A percentile compares a stretch with the other conserved stretches of the same genome.
These are phyloP conservation scores for Agrocybe chaxingu DNA, from an alignment of 768 basidiomycete genomes.

Conservation along the genomic window DNA sequence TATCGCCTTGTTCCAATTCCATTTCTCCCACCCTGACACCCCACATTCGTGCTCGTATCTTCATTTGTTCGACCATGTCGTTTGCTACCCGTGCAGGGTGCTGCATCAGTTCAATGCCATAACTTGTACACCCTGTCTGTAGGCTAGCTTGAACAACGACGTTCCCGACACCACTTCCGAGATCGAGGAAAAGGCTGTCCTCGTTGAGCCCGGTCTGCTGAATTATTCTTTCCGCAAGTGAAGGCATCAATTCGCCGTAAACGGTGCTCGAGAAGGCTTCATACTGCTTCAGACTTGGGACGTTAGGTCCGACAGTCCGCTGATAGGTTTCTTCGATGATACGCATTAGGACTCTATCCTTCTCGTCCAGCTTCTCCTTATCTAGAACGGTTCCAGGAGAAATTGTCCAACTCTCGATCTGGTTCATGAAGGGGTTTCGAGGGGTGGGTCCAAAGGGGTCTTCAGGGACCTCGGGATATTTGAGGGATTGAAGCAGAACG, in stretches of 20 bases:
- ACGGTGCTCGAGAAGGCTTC: constrained; percentile 81
- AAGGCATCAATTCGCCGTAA: constrained; percentile 88
- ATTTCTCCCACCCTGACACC: constrained; percentile 74
- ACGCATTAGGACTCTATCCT: constrained; percentile 51
- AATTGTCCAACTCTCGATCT: constrained; percentile 47
- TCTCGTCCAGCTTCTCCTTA: constrained; percentile 17
- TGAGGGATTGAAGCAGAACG: constrained; percentile 54
- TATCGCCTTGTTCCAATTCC: constrained; percentile 82
- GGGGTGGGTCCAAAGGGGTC: constrained; percentile 45
- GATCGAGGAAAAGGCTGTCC: constrained; percentile 72
- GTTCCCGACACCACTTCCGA: constrained; percentile 86
- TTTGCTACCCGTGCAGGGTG: constrained; percentile 79
- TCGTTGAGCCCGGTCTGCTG: constrained; percentile 51
- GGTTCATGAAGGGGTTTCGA: constrained; percentile 46
- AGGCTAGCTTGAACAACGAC: constrained; percentile 79
- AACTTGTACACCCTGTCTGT: constrained; percentile 74
- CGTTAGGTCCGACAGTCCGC: constrained; percentile 86
- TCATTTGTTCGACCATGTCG: constrained; percentile 71
- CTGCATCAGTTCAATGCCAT: constrained; percentile 76
- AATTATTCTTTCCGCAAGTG: constrained; percentile 73
- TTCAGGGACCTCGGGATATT: constrained; percentile 57
- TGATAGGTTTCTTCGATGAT: constrained; percentile 92
- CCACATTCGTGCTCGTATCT: constrained; percentile 87
- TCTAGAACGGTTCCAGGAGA: constrained; percentile 48
- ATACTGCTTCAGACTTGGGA: constrained; percentile 78